Evolutionary conservation across 495 filamentous ascomycete genomes (phyloP).

Genomic region (Aspergillus sparsus): DNA sequence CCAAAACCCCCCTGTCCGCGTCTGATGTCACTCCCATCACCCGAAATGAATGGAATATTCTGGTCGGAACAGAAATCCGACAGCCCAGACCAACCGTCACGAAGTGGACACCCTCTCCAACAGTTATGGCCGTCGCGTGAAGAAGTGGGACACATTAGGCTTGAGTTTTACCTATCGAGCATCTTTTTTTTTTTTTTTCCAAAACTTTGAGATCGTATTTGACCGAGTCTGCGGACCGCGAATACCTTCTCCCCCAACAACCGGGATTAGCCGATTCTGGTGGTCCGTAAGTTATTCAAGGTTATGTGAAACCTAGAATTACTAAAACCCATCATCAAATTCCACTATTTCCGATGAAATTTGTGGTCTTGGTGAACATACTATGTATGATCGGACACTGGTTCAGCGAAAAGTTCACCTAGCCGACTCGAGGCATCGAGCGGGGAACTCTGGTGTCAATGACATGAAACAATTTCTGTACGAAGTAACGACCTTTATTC

Average conservation of each 20-base stretch:
- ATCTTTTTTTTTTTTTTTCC: neutral
- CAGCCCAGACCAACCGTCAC: constrained; percentile 40
- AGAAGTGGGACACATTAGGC: neutral
- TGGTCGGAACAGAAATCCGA: constrained; percentile 37
- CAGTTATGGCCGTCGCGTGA: constrained; percentile 42
- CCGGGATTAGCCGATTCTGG: neutral
- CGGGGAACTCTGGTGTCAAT: no score
- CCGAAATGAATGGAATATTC: constrained; percentile 50
- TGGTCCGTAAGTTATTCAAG: no score
- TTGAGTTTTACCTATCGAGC: neutral
- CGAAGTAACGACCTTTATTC: neutral
- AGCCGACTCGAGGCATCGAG: no score
- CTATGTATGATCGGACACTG: no score
- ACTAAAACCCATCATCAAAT: no score
- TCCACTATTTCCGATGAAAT: no score
- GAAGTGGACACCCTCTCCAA: constrained; percentile 48
- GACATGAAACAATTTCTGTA: neutral
- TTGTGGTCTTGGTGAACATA: no score
- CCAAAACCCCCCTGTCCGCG: constrained; percentile 47
- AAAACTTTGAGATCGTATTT: constrained; percentile 3
- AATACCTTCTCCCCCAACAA: neutral
- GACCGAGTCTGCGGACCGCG: neutral
- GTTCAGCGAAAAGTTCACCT: no score
- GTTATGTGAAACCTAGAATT: no score
- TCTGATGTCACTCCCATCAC: constrained; percentile 52